These are phyloP conservation scores for Phaeosphaeriaceae sp. DNA, from an alignment of 2,329 filamentous ascomycete genomes.

Conservation along the genomic window DNA sequence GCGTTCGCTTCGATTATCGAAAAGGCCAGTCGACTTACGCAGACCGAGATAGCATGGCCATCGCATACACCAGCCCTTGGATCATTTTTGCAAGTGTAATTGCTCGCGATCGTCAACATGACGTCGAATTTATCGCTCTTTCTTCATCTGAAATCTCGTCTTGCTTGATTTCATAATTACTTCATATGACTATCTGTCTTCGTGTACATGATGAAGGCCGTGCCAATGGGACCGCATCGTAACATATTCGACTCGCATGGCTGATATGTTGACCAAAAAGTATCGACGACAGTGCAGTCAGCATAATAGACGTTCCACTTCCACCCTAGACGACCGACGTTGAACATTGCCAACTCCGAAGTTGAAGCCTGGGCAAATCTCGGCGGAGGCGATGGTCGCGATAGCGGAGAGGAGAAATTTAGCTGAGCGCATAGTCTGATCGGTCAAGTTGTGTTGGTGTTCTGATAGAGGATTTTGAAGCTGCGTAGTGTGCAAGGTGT, in stretches of 20 bases:
- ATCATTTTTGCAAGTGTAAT: neutral
- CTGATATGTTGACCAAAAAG: neutral
- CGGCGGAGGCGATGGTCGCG: neutral
- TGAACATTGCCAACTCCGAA: neutral
- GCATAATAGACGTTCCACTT: neutral
- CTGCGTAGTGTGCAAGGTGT: too few relatives aligned
- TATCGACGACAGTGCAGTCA: neutral
- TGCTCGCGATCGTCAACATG: neutral
- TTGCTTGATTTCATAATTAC: neutral
- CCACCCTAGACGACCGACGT: neutral
- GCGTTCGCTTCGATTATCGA: neutral
- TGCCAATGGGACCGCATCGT: neutral
- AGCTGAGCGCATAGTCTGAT: neutral
- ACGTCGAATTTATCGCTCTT: too few relatives aligned
- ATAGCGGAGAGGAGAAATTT: neutral
- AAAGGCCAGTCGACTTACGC: neutral
- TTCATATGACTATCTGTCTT: neutral
- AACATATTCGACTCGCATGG: neutral
- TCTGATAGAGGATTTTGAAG: too few relatives aligned
- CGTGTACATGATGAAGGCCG: neutral
- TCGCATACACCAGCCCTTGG: neutral
- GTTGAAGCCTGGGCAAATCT: neutral
- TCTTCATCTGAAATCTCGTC: too few relatives aligned
- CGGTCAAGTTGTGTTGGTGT: too few relatives aligned
- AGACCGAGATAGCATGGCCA: neutral